Base-by-base conservation (phyloP, 2,329 filamentous ascomycete genomes). In the Sporothrix protearum region DNA sequence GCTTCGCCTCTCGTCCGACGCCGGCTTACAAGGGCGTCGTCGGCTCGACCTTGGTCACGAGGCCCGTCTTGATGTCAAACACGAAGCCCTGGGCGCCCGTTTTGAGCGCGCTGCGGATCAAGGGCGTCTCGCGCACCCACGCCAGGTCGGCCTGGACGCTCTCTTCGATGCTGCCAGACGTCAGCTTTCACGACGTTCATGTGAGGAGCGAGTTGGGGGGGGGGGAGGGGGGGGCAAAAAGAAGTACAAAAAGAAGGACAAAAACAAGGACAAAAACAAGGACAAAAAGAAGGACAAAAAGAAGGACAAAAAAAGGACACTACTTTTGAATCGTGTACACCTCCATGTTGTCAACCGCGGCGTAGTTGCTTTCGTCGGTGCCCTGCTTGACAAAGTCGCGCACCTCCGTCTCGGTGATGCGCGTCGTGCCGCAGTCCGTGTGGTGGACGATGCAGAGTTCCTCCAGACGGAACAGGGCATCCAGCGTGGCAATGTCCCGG, bases 381-480 rank as follows among this genome's bases (percentile, higher is more conserved):
- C n/a, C 10, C 28, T 22, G 5, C 47, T 55, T 68, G 47, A 55
- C 9, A n/a, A 53, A 30, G 9, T 25, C 47, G 19, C 64, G 64
- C 19, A 68, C 64, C 28, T 22, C 16, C 3, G 53, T 30, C n/a
- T 68, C 64, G 19, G 47, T 39, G 8, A 53, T 30, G 14, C 39
- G 64, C 28, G 47, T 55, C 9, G 33, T 42, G 30, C 64, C 64
- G 47, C 64, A 68, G 47, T 68, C 64, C n/a, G 64, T 68, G 47
- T 68, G 64, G 47, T 68, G 64, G 30, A 68, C 16, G 9, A 68
- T 68, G 64, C 45, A 53, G 8, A 68, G 53, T n/a, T 68, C 64
- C 4, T 68, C 47, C 3, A 68, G 2, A 1, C 30, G 7, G 7
- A 68, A 55, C 19, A 68, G 10, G 3, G 64, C 10, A 30, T 68